A percentile compares a stretch with the other conserved stretches of the same genome.
phyloP scores from a whole-genome alignment of 768 basidiomycete genomes.

The Trametes coccinea region DNA sequence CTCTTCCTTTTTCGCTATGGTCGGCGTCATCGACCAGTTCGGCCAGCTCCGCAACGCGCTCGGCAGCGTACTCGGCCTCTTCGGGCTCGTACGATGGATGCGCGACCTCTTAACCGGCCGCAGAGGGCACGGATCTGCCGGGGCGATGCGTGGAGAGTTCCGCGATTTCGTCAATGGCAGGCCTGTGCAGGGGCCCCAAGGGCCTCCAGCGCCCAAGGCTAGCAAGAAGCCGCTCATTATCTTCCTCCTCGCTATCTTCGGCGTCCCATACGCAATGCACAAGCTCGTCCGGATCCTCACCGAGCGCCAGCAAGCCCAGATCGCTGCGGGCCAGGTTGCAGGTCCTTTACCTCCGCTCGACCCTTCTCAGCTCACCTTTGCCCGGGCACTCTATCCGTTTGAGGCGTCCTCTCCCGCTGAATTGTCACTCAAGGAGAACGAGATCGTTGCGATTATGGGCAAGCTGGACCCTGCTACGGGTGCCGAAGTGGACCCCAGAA shows the following conservation, averaged over 20 bases:
- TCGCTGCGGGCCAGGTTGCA: slow-evolving; percentile 38
- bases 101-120: slow-evolving; percentile 58
- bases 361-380: slow-evolving; percentile 81
- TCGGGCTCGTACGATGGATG: slow-evolving; percentile 88
- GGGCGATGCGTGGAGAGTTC: slow-evolving; percentile 64
- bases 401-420: slow-evolving; percentile 73
- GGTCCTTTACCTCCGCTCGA: slow-evolving; percentile 62
- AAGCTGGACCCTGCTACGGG: slow-evolving; percentile 74
- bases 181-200: slow-evolving; percentile 44
- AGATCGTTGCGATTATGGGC: slow-evolving; percentile 90
- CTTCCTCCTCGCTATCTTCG: slow-evolving; percentile 92
- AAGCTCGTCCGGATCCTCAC: slow-evolving; percentile 80
- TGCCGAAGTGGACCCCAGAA: slow-evolving; percentile 62
- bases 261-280: slow-evolving; percentile 92
- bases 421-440: slow-evolving; percentile 79
- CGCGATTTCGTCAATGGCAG: slow-evolving; percentile 70
- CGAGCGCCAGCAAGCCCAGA: slow-evolving; percentile 50
- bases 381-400: slow-evolving; percentile 79
- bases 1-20: slow-evolving; percentile 94
- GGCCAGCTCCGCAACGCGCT: slow-evolving; percentile 88
- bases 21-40: slow-evolving; percentile 95
- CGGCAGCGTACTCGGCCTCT: slow-evolving; percentile 90
- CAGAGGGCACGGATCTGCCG: slow-evolving; percentile 34
- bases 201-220: slow-evolving; percentile 53
- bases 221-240: slow-evolving; percentile 89